Conservation (phyloP, 2,329 filamentous ascomycete species). For the Fusarium sp. region DNA sequence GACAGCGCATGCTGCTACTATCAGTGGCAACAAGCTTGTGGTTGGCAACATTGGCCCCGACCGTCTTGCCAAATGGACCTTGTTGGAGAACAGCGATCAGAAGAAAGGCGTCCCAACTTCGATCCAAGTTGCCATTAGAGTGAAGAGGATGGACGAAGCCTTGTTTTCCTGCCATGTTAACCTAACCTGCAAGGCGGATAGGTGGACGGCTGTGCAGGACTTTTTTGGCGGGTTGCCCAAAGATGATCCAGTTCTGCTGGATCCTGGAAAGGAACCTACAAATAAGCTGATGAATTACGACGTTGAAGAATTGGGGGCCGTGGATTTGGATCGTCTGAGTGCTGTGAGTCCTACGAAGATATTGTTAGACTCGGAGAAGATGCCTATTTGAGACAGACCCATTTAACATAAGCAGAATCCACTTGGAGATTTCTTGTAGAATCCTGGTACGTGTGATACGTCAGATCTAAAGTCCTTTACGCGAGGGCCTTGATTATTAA, state of each 20-base stretch:
- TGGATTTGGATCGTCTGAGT: not conserved
- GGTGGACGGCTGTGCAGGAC: not conserved
- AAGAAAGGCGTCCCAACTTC: conserved; percentile 12
- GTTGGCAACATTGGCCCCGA: not conserved
- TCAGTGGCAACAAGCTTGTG: not conserved
- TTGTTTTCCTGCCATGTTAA: not conserved
- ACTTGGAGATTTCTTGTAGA: too few relatives aligned
- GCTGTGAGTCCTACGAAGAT: not conserved
- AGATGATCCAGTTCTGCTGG: not conserved
- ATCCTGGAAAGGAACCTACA: not conserved
- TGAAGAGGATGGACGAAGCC: not conserved
- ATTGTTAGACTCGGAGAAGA: not conserved
- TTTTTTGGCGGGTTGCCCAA: not conserved
- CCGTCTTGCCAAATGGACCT: conserved; percentile 9
- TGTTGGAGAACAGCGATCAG: conserved; percentile 16
- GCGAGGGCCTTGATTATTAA: too few relatives aligned
- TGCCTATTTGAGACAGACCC: not conserved
- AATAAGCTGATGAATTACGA: not conserved
- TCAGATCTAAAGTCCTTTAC: too few relatives aligned
- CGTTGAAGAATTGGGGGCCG: not conserved
- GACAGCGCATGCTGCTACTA: not conserved
- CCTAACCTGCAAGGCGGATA: not conserved
- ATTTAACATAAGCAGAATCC: too few relatives aligned
- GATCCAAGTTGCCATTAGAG: not conserved
- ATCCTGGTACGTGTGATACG: too few relatives aligned